Evolutionary conservation across 2,329 filamentous ascomycete genomes (phyloP), one percentile per base, ranked within the genome.

Genomic region (Microcyclospora pomicola): DNA sequence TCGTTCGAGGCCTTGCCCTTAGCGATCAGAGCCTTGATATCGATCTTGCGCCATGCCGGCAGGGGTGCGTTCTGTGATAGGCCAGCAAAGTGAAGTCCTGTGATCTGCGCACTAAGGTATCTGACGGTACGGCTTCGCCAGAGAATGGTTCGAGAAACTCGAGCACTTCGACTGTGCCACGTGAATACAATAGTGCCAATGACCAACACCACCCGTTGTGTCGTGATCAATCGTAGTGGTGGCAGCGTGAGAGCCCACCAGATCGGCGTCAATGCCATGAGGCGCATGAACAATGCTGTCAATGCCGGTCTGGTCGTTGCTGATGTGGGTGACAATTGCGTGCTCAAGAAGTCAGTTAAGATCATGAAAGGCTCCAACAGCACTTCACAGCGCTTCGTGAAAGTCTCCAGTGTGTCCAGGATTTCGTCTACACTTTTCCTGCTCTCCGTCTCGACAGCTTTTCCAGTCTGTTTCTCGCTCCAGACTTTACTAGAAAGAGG

Each of bases 341-440:
- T 47, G 80, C 72, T 27, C 16, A 98, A 69, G 54, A 95, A 95
- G 58, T 96, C 87, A 5, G 87, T 95, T 58, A 96, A 69, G 46
- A 82, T 77, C 33, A 94, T 68, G 39, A 96, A 72, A 2, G 91
- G 91, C 51, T 95, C 87, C 36, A 96, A 71, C 13, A 98, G 67
- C 37, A 94, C 80, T 59, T 95, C 94, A 61, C 91, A 95, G 35
- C 91, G 74, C 5, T 80, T 82, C 0, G 88, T 96, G 49, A 98
- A 84, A 47, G 86, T 77, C 58, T 86, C 85, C 33, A 98, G 65
- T 0, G 84, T 93, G 50, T 96, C 87, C 40, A 98, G 82, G 43
- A 98, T 98, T 63, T 98, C 91, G 58, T 98, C 91, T 37, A 98
- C 63, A 36, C 86, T 95, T 66, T 95, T 95, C 53, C 94, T 84